phyloP scores from a whole-genome alignment of 1,284 basidiomycete species.

The Trichosporon asahii region DNA sequence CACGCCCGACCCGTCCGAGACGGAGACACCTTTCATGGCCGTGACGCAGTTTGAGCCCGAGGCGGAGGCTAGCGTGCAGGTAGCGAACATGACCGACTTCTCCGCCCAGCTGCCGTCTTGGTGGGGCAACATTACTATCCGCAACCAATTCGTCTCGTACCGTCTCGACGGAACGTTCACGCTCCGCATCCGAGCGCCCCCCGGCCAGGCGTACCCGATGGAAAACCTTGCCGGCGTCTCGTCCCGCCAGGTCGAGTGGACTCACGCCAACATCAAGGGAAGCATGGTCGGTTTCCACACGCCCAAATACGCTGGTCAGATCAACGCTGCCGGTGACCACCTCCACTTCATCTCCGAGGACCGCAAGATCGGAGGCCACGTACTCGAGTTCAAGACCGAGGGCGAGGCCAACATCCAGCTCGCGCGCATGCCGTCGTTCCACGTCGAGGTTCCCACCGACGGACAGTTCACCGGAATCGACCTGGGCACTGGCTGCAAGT shows the following conservation, averaged over 20 bases:
- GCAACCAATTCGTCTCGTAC: slow-evolving; percentile 17
- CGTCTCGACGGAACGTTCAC: slow-evolving; percentile 17
- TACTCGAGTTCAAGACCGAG: slow-evolving; percentile 12
- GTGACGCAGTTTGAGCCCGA: slow-evolving; percentile 11
- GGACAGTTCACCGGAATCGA: slow-evolving; percentile 9
- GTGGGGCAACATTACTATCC: background rate
- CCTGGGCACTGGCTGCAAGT: slow-evolving; percentile 2
- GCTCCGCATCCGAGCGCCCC: slow-evolving; percentile 16
- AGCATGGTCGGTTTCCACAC: slow-evolving; percentile 20
- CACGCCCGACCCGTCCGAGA: background rate
- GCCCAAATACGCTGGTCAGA: slow-evolving; percentile 14
- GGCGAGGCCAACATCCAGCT: slow-evolving; percentile 7
- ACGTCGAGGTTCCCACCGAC: slow-evolving; percentile 9
- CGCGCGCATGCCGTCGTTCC: background rate
- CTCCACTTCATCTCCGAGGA: slow-evolving; percentile 17
- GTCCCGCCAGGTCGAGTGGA: slow-evolving; percentile 15
- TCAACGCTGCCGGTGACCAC: slow-evolving; percentile 21
- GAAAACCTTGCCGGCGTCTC: slow-evolving; percentile 13
- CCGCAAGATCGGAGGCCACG: slow-evolving; percentile 14
- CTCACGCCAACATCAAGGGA: slow-evolving; percentile 3
- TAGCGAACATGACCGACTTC: slow-evolving; percentile 17
- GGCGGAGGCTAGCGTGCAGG: background rate
- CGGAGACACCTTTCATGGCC: slow-evolving; percentile 14
- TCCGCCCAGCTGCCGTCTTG: slow-evolving; percentile 7
- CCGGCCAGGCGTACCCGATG: slow-evolving; percentile 4